phyloP scores from a whole-genome alignment of 2,329 filamentous ascomycete species.

The Botrytis byssoidea region DNA sequence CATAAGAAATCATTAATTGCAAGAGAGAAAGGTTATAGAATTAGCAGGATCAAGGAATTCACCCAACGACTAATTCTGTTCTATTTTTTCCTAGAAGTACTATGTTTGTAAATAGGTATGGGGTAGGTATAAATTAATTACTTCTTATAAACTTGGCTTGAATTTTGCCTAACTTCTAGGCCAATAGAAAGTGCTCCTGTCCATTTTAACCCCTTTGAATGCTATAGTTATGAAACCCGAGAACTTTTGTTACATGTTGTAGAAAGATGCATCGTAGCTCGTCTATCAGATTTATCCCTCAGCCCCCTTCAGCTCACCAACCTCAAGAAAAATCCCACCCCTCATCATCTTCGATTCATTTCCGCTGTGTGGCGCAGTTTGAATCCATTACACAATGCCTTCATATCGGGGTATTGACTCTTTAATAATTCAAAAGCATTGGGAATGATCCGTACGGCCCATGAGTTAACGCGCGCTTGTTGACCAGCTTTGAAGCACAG shows the following conservation, averaged over 20 bases:
- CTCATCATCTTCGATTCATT: constrained; percentile 28
- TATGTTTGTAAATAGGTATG: neutral
- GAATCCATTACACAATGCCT: constrained; percentile 93
- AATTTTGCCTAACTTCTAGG: neutral
- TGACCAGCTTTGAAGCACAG: constrained; percentile 94
- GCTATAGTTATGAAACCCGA: constrained; percentile 1
- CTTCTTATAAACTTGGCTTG: neutral
- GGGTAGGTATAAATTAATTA: constrained; percentile 8
- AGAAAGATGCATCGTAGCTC: constrained; percentile 4
- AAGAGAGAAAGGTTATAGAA: neutral
- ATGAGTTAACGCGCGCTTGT: constrained; percentile 68
- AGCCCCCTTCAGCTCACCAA: neutral
- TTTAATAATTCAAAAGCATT: constrained; percentile 90
- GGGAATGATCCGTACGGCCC: constrained; percentile 87
- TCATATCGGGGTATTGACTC: constrained; percentile 90
- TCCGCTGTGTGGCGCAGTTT: constrained; percentile 51
- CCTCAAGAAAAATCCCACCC: neutral
- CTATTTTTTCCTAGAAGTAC: neutral
- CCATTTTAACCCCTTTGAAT: constrained; percentile 19
- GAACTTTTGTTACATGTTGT: constrained; percentile 9
- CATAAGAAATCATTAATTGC: neutral
- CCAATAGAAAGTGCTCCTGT: constrained; percentile 12
- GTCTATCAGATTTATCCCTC: constrained; percentile 4
- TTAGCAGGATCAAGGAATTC: neutral
- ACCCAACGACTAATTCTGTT: neutral